A percentile compares a stretch with the other conserved stretches of the same genome.
These are phyloP conservation scores for Acer yangbiense DNA, from an alignment of 345 rosid genomes.

Conservation along the genomic window DNA sequence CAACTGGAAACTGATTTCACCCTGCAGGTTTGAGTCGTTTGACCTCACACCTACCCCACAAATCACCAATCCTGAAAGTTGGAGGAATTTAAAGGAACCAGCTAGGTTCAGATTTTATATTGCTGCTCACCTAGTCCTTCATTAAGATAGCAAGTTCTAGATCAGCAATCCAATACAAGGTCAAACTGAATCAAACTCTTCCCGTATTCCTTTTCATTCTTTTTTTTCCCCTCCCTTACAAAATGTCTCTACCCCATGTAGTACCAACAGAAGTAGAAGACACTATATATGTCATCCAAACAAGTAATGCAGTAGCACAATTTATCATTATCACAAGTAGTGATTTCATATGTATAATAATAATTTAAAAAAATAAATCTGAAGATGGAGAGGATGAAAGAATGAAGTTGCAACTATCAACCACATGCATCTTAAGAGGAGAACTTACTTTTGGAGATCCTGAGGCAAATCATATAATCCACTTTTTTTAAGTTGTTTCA, in stretches of 20 bases:
- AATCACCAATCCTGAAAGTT: background rate
- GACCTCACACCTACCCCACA: background rate
- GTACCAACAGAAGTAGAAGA: constrained; percentile 1
- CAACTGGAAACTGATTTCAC: background rate
- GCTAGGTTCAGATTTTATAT: background rate
- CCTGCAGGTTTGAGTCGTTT: too few relatives aligned
- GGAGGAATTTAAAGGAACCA: background rate
- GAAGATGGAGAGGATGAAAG: background rate
- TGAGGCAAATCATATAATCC: constrained; percentile 58
- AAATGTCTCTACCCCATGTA: background rate
- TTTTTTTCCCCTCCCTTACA: background rate
- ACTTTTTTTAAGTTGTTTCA: constrained; percentile 69
- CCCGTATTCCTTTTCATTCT: background rate
- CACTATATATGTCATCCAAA: background rate
- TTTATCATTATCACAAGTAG: background rate
- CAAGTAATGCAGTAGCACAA: background rate
- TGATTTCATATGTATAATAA: background rate
- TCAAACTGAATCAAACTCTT: background rate
- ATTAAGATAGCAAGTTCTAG: constrained; percentile 1
- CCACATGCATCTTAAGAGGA: background rate
- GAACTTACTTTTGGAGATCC: constrained; percentile 59
- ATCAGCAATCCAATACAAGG: background rate
- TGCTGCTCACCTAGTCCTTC: background rate
- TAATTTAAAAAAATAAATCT: background rate
- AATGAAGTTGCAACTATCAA: constrained; percentile 3